These are phyloP conservation scores for Lotmaria passim DNA, from an alignment of 208 protist genomes.

Conservation along the genomic window DNA sequence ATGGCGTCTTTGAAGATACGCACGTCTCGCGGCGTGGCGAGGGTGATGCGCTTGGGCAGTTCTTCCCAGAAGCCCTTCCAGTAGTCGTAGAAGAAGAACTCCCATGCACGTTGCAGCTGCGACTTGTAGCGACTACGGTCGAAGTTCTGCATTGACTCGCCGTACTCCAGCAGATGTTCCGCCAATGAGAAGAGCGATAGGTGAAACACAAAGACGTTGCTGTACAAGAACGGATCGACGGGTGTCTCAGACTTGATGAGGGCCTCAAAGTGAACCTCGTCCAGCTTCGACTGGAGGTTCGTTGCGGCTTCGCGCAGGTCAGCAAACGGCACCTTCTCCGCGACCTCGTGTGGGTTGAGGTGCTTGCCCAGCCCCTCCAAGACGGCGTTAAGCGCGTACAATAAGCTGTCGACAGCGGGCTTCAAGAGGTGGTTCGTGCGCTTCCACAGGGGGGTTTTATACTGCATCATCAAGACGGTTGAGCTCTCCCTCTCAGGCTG, in stretches of 20 bases:
- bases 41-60: conserved; percentile 56
- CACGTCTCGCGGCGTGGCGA: conserved; percentile 72
- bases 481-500: background rate
- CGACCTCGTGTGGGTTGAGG: conserved; percentile 46
- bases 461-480: background rate
- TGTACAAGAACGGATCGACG: conserved; percentile 45
- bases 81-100: conserved; percentile 71
- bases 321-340: conserved; percentile 49
- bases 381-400: conserved; percentile 40
- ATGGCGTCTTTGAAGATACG: conserved; percentile 71
- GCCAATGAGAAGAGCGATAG: conserved; percentile 44
- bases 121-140: conserved; percentile 59
- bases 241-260: conserved; percentile 30
- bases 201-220: conserved; percentile 41
- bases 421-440: conserved; percentile 25
- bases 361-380: conserved; percentile 41
- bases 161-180: conserved; percentile 44
- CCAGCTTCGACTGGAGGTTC: conserved; percentile 44
- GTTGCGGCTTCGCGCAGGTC: conserved; percentile 38
- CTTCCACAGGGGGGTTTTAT: conserved; percentile 13
- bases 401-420: conserved; percentile 27
- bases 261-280: conserved; percentile 53
- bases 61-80: conserved; percentile 67
- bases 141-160: conserved; percentile 46
- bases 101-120: conserved; percentile 29